Base-by-base conservation (phyloP, 2,329 filamentous ascomycete species). In the Aureobasidium vineae region DNA sequence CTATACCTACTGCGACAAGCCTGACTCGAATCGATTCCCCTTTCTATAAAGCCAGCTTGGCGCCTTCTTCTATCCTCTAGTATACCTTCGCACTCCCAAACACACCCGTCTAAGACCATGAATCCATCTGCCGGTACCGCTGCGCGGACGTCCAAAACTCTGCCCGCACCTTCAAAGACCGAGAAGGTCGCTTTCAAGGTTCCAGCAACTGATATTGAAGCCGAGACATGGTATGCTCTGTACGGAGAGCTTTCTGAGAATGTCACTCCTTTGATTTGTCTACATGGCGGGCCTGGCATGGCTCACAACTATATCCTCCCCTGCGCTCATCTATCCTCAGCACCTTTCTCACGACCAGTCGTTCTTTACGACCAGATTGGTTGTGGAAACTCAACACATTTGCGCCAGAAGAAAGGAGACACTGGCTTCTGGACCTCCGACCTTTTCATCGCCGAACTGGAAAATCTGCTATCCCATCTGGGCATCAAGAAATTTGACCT, bases 291-390 rank as follows among this genome's bases (percentile, higher is more conserved):
- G 0, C 81, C 81, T 1, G 82, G 82, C n/a, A 76, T 77, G 36
- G 73, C 76, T 3, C 74, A 76, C 65, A 71, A 75, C 43, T 78
- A 77, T 66, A 69, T 78, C 11, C 70, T 73, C 0, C 73, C 76
- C 3, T 73, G 84, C 31, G 73, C 72, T 0, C 73, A 77, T 45
- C 75, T 84, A 4, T 69, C 77, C 21, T 66, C 70, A 3, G 57
- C 54, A 36, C 70, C 76, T 21, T 75, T 77, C 69, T 71, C 72
- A 33, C 77, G 79, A 7, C 80, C 83, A 0, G 73, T 85, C 2
- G 72, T 85, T 33, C 79, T 84, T 71, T 85, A 85, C 71, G 83
- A 86, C 69, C 83, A 85, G 68, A 75, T 85, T 61, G 83, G 83
- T 26, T 80, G 79, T 68, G 83, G 82, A 10, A 71, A 71, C 16